Base-by-base conservation (phyloP, 2,329 filamentous ascomycete genomes). In the Calonectria hongkongensis region DNA sequence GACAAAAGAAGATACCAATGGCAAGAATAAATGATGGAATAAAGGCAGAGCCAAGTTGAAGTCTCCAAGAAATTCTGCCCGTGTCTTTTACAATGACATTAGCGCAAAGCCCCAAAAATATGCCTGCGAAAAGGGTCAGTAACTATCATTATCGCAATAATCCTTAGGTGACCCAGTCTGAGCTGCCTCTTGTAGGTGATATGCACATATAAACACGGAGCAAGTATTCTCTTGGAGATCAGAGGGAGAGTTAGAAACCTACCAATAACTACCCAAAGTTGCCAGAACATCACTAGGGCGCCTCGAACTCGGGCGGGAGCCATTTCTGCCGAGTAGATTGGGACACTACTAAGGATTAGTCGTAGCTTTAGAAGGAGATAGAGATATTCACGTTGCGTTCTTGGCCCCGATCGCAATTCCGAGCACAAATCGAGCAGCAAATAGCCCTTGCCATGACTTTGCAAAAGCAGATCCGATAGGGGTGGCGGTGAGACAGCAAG, bases 221-320 rank as follows among this genome's bases (percentile, higher is more conserved):
- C 21, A 21, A 21, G 21, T 21, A 21, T 21, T 21, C 21, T 21
- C 21, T 21, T 21, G 21, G 21, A 21, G 21, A 21, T 21, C 21
- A 21, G 21, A 21, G 21, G 21, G 21, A 21, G 21, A 21, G 21
- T 21, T 21, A 21, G 21, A 21, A 13, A 21, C 70, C 4, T 30
- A 74, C 73, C 73, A 18, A 43, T 65, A 10, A 76, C 80, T 45
- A 83, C 81, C 80, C 82, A 84, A 15, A 84, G 79, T 74, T 84
- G 88, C 94, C 94, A 96, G 76, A 92, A 92, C 94, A 96, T 96
- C 75, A 95, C 94, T 3, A 96, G 86, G 13, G 92, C 93, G 74
- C 93, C 93, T 75, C 93, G 89, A 64, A 94, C 90, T 1, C 86
- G 80, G 0, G 92, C 90, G 0, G 93, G 93, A 0, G 91, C 89